Conservation (phyloP, 108 stramenopile species). For the Tribonema minus region DNA sequence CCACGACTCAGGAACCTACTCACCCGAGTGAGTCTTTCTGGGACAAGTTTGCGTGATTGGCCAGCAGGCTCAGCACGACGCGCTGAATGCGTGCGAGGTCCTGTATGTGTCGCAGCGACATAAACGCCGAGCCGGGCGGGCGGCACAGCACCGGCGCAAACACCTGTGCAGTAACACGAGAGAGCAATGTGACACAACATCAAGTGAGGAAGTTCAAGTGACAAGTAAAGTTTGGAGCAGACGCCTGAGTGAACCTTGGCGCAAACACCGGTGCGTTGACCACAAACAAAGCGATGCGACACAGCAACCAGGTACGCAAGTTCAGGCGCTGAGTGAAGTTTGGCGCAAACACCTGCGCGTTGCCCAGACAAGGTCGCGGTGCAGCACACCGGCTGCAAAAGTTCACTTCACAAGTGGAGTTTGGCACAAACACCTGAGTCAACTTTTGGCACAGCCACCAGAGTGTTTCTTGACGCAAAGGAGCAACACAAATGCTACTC, state of each 20-base stretch:
- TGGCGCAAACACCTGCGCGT: neutral
- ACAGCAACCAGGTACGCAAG: neutral
- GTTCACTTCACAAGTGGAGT: too few relatives aligned
- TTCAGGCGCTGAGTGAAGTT: neutral
- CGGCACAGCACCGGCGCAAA: constrained; percentile 39
- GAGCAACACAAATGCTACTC: too few relatives aligned
- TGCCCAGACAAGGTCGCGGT: too few relatives aligned
- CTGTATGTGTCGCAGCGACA: constrained; percentile 38
- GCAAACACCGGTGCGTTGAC: neutral
- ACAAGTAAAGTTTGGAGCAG: neutral
- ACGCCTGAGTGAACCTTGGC: neutral
- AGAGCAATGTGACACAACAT: too few relatives aligned
- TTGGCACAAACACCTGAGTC: too few relatives aligned
- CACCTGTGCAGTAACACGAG: neutral
- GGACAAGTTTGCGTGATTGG: constrained; percentile 24
- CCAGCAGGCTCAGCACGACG: constrained; percentile 26
- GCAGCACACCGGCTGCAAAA: too few relatives aligned
- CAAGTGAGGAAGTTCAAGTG: neutral
- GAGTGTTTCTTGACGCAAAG: too few relatives aligned
- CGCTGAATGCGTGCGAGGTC: constrained; percentile 34
- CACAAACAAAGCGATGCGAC: neutral
- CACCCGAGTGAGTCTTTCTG: constrained; percentile 13
- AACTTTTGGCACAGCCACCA: too few relatives aligned
- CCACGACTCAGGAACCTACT: too few relatives aligned
- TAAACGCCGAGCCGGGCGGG: constrained; percentile 35